Percentiles rank a stretch among this genome's conserved stretches.
phyloP scores from a whole-genome alignment of 371 early-diverging fungal genomes.

The Lichtheimia hyalospora region DNA sequence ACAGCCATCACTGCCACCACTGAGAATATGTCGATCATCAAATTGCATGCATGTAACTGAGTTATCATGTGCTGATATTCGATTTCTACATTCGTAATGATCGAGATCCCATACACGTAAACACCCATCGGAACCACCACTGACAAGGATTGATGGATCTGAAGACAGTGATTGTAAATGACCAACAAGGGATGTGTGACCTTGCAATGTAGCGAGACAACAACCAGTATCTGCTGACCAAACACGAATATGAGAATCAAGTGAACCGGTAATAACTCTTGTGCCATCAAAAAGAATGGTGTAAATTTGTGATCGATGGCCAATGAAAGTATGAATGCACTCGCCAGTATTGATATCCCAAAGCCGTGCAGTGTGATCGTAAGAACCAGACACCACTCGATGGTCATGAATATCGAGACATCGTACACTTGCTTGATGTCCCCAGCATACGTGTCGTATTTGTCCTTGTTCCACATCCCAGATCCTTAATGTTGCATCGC shows the following conservation, averaged over 20 bases:
- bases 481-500: slow-evolving; percentile 84
- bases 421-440: slow-evolving; percentile 80
- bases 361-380: slow-evolving; percentile 84
- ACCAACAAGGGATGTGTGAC: slow-evolving; percentile 85
- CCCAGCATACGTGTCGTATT: slow-evolving; percentile 54
- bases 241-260: slow-evolving; percentile 73
- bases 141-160: background rate
- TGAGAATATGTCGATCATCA: slow-evolving; percentile 74
- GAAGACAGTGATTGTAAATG: slow-evolving; percentile 69
- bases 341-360: slow-evolving; percentile 81
- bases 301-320: slow-evolving; percentile 66
- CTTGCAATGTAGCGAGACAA: slow-evolving; percentile 60
- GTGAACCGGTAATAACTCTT: slow-evolving; percentile 71
- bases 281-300: slow-evolving; percentile 66
- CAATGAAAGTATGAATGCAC: slow-evolving; percentile 63
- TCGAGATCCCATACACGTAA: slow-evolving; percentile 85
- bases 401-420: slow-evolving; percentile 80
- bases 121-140: slow-evolving; percentile 75
- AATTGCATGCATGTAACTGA: slow-evolving; percentile 85
- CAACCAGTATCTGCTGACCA: slow-evolving; percentile 65
- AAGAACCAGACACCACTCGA: slow-evolving; percentile 81
- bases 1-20: slow-evolving; percentile 81
- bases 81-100: slow-evolving; percentile 59
- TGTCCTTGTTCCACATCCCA: slow-evolving; percentile 75
- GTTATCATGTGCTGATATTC: slow-evolving; percentile 74